These are phyloP conservation scores for Allium sativum DNA, from an alignment of 106 monocot species.

Conservation along the genomic window DNA sequence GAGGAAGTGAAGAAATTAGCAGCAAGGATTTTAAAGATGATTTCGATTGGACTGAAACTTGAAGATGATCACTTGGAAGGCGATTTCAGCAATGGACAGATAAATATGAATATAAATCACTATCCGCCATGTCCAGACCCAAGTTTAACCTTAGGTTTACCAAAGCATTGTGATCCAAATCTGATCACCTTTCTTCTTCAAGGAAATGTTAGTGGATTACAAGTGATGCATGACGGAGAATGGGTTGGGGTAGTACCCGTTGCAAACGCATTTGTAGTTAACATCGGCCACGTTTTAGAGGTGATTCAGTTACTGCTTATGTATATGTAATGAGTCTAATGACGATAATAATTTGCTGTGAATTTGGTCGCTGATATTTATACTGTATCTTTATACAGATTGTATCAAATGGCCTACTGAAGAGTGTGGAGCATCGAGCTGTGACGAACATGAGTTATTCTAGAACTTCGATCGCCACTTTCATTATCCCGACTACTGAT, in stretches of 20 bases:
- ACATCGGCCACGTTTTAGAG: constrained; percentile 13
- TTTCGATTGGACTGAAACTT: constrained; percentile 8
- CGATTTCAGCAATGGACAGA: background rate
- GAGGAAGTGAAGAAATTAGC: constrained; percentile 1
- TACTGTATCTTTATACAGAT: background rate
- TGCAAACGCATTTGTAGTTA: constrained; percentile 14
- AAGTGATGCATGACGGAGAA: constrained; percentile 8
- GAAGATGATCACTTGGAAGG: constrained; percentile 6
- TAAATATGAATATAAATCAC: constrained; percentile 2
- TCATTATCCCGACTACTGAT: constrained; percentile 6
- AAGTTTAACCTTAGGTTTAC: constrained; percentile 19
- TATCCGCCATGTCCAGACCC: constrained; percentile 24
- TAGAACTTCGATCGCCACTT: constrained; percentile 3
- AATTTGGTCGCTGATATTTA: background rate
- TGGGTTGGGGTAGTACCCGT: constrained; percentile 16
- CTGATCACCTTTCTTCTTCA: constrained; percentile 19
- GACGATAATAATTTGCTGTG: background rate
- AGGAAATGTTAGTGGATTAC: constrained; percentile 12
- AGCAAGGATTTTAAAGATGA: constrained; percentile 6
- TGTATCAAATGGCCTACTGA: constrained; percentile 13
- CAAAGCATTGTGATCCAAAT: constrained; percentile 10
- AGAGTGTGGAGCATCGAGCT: constrained; percentile 13
- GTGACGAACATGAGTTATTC: constrained; percentile 6
- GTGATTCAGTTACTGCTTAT: background rate
- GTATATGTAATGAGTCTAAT: background rate